Evolutionary conservation across 352 stramenopile species (phyloP).

Genomic region (Phytophthora boehmeriae): DNA sequence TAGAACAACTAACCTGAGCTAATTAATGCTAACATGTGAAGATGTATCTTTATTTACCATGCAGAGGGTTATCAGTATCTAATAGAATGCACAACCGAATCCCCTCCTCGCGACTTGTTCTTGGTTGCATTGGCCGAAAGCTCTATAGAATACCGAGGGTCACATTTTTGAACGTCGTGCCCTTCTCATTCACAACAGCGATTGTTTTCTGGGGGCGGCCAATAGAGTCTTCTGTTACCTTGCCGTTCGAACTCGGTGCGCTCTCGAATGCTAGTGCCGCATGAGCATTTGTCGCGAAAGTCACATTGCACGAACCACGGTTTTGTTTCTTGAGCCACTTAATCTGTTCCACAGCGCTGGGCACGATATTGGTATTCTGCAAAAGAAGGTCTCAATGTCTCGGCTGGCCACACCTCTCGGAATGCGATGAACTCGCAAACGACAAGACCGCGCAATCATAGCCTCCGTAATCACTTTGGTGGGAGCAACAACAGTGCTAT

Average conservation of each 20-base stretch:
- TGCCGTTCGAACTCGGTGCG: slow-evolving; percentile 36
- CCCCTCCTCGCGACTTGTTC: slow-evolving; percentile 9
- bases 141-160: slow-evolving; percentile 49
- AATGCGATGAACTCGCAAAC: slow-evolving; percentile 78
- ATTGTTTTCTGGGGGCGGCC: slow-evolving; percentile 77
- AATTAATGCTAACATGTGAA: slow-evolving; percentile 36
- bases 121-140: slow-evolving; percentile 17
- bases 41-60: slow-evolving; percentile 37
- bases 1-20: slow-evolving; percentile 23
- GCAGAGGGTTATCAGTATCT: slow-evolving; percentile 7
- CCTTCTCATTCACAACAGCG: slow-evolving; percentile 54
- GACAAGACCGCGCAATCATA: slow-evolving; percentile 62
- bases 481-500: too few relatives aligned
- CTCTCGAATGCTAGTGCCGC: slow-evolving; percentile 72
- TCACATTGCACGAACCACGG: slow-evolving; percentile 71
- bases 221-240: slow-evolving; percentile 62
- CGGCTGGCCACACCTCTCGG: slow-evolving; percentile 59
- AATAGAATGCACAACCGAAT: slow-evolving; percentile 16
- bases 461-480: slow-evolving; percentile 26
- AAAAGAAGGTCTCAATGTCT: slow-evolving; percentile 82
- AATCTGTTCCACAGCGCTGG: slow-evolving; percentile 69
- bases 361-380: slow-evolving; percentile 64
- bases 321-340: slow-evolving; percentile 65
- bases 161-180: slow-evolving; percentile 77
- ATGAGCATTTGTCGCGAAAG: slow-evolving; percentile 70